Percentiles rank a stretch among this genome's conserved stretches.
Evolutionary conservation across 352 stramenopile genomes (phyloP).

Genomic region (Pythium phragmiticola): DNA sequence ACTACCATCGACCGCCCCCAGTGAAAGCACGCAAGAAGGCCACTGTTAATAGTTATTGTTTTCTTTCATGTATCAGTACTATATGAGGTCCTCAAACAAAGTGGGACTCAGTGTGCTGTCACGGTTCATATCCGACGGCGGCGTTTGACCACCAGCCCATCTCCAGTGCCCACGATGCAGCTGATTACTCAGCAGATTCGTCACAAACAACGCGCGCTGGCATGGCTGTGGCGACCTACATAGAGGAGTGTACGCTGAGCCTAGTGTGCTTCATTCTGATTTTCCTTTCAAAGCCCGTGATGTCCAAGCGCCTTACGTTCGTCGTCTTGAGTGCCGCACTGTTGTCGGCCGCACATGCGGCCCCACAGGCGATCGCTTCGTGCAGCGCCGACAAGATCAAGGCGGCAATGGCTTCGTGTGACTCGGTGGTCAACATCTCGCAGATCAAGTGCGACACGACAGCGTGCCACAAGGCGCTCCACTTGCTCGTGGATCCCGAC

Average conservation of each 20-base stretch:
- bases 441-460: slow-evolving; percentile 41
- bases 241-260: too few relatives aligned
- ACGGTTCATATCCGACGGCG: background rate
- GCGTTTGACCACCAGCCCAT: background rate
- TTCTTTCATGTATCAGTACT: too few relatives aligned
- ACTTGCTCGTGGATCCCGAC: slow-evolving; percentile 37
- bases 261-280: background rate
- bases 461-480: slow-evolving; percentile 40
- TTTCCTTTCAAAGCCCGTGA: slow-evolving; percentile 10
- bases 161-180: background rate
- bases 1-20: too few relatives aligned
- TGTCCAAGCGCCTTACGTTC: slow-evolving; percentile 1
- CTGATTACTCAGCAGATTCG: background rate
- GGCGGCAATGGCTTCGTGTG: slow-evolving; percentile 31
- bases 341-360: background rate
- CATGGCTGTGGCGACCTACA: too few relatives aligned
- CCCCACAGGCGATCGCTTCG: slow-evolving; percentile 7
- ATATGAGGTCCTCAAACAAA: background rate
- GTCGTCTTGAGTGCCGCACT: background rate
- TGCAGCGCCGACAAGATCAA: slow-evolving; percentile 24
- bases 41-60: too few relatives aligned
- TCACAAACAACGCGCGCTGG: background rate
- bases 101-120: background rate
- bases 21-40: too few relatives aligned
- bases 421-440: slow-evolving; percentile 42